These are phyloP conservation scores for Mortierella sp. DNA, from an alignment of 371 early-diverging fungal species.

Conservation along the genomic window DNA sequence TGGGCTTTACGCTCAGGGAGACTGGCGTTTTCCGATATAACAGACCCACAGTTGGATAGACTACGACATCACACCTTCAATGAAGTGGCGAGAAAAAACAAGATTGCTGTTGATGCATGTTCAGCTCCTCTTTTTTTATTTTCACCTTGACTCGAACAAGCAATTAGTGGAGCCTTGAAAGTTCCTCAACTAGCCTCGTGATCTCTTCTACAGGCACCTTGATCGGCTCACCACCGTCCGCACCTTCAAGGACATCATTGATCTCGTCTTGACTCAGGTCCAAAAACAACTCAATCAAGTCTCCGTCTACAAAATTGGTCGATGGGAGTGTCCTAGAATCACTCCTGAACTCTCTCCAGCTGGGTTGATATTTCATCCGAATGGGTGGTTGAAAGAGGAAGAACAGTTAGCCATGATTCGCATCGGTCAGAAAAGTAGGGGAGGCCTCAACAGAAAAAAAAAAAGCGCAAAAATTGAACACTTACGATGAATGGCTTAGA, in stretches of 20 bases:
- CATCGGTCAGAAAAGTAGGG: no score
- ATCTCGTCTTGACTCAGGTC: constrained; percentile 71
- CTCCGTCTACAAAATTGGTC: constrained; percentile 86
- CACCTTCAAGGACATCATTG: constrained; percentile 66
- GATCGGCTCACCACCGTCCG: constrained; percentile 19
- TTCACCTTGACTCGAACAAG: no score
- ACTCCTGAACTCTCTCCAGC: constrained; percentile 74
- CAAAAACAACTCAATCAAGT: constrained; percentile 83
- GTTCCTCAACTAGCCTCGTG: constrained; percentile 56
- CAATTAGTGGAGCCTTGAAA: constrained; percentile 51
- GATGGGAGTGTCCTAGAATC: constrained; percentile 61
- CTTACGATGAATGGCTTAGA: constrained; percentile 72
- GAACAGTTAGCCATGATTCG: background rate
- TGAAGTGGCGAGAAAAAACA: no score
- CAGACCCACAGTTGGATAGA: background rate
- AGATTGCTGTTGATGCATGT: no score
- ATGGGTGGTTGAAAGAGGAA: constrained; percentile 4
- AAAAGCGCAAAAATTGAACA: constrained; percentile 5
- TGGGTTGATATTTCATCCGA: background rate
- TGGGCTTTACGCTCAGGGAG: constrained; percentile 44
- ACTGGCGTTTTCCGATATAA: constrained; percentile 40
- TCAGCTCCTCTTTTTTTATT: no score
- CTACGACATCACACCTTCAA: no score
- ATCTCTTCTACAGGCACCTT: constrained; percentile 48
- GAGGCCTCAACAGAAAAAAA: constrained; percentile 1